These are phyloP conservation scores for Salix arbutifolia DNA, from an alignment of 345 rosid species.

Conservation along the genomic window DNA sequence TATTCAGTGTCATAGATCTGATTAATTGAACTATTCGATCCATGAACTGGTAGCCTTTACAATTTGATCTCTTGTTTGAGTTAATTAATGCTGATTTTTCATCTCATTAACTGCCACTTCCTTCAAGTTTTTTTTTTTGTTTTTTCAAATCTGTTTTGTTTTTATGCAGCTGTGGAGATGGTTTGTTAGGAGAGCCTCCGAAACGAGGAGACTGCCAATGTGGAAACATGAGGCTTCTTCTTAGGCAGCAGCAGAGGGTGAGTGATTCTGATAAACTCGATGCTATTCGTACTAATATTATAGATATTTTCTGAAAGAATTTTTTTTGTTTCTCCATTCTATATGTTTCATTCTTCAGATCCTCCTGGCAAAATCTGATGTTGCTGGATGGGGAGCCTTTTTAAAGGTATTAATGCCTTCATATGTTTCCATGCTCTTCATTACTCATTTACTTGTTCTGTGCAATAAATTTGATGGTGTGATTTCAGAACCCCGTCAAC, in stretches of 20 bases:
- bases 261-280: slow-evolving; percentile 6
- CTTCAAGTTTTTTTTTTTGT: background rate
- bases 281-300: background rate
- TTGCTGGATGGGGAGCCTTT: slow-evolving; percentile 99
- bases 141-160: slow-evolving; percentile 3
- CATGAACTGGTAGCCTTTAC: background rate
- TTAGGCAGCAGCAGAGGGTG: slow-evolving; percentile 77
- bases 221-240: slow-evolving; percentile 80
- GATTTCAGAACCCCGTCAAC: slow-evolving; percentile 79
- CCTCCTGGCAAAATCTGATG: slow-evolving; percentile 82
- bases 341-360: slow-evolving; percentile 46
- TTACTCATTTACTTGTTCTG: slow-evolving; percentile 8
- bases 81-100: background rate
- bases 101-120: background rate
- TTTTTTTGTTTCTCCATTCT: background rate
- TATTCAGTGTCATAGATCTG: background rate
- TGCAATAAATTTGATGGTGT: slow-evolving; percentile 15
- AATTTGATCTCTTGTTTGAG: background rate
- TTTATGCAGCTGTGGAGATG: slow-evolving; percentile 71
- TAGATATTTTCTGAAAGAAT: background rate
- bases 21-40: background rate
- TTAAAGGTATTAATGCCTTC: slow-evolving; percentile 56
- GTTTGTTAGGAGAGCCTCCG: slow-evolving; percentile 60
- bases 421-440: background rate
- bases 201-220: slow-evolving; percentile 71